Evolutionary conservation across 257 asterid species (phyloP), one percentile per base, ranked within the genome.

Genomic region (Solanum arcanum): DNA sequence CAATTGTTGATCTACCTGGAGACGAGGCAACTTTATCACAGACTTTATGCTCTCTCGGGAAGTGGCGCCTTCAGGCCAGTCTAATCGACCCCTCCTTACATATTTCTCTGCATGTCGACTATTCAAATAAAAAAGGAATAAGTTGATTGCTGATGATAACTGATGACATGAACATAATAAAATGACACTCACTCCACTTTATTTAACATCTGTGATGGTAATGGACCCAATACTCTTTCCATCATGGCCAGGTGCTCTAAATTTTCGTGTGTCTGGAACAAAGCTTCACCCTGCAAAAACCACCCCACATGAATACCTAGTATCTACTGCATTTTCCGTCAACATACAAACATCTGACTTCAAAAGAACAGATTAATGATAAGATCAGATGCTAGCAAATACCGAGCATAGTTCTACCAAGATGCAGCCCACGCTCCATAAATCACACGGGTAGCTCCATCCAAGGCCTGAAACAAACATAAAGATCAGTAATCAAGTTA

Each of bases 11-110:
- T 86, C 31, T 37, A 90, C 94, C 94, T 92, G 94, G 69, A 92
- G 94, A 52, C 92, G 93, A 35, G 94, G 91, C 33, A 91, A 86
- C 87, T 91, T 92, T 87, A 88, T 82, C 8, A 92, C 92, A 64
- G 93, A 87, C 87, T 91, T 92, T 37, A 92, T 92, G 81, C 94
- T 92, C 73, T 92, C 93, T 76, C 93, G 88, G 33, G 94, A 92
- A 5, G 93, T 90, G 80, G 93, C 92, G 83, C 94, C 93, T 90
- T 92, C 92, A 56, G 94, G 94, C 94, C 94, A 92, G 86, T 91
- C 91, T 83, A 92, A 74, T 88, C 92, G 89, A 91, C 92, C 91
- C 82, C 92, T 90, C 86, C 91, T 90, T 69, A 91, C 89, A 90
- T 91, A 92, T 89, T 90, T 92, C 88, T 91, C 92, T 86, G 92